Conservation (phyloP, 2,329 filamentous ascomycete species). For the Fusarium scirpi region DNA sequence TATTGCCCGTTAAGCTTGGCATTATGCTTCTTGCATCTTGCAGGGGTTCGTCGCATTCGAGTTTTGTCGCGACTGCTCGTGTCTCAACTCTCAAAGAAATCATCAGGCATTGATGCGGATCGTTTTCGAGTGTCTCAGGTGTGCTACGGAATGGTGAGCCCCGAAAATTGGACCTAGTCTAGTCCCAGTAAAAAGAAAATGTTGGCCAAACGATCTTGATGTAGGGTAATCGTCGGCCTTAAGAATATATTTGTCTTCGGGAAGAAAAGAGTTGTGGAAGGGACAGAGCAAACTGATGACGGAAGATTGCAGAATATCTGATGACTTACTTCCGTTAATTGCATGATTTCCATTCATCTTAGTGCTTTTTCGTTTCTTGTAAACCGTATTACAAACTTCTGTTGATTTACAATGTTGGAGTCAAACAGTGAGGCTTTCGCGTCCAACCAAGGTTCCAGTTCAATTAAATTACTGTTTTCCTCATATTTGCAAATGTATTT, state of each 20-base stretch:
- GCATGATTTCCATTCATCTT: accelerated
- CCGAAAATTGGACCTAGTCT: not conserved
- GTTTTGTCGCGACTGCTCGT: constrained; percentile 2
- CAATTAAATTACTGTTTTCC: not conserved
- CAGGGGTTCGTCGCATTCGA: constrained; percentile 23
- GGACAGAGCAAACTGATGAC: not conserved
- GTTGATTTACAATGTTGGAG: accelerated
- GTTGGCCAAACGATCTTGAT: not conserved
- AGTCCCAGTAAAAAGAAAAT: not conserved
- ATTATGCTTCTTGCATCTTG: constrained; percentile 24
- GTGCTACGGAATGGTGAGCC: constrained; percentile 4
- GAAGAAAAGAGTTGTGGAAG: not conserved
- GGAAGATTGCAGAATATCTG: not conserved
- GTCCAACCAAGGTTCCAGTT: too few relatives aligned
- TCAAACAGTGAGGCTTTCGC: too few relatives aligned
- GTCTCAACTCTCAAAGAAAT: constrained; percentile 13
- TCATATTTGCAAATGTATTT: not conserved
- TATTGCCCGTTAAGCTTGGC: constrained; percentile 14
- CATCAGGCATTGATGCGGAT: constrained; percentile 23
- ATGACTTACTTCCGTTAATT: accelerated
- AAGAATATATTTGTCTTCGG: not conserved
- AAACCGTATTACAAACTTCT: not conserved
- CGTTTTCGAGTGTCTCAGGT: constrained; percentile 13
- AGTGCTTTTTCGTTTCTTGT: not conserved
- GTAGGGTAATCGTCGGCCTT: not conserved